Evolutionary conservation across 2,329 filamentous ascomycete species (phyloP).

Genomic region (Microdochium nivale): DNA sequence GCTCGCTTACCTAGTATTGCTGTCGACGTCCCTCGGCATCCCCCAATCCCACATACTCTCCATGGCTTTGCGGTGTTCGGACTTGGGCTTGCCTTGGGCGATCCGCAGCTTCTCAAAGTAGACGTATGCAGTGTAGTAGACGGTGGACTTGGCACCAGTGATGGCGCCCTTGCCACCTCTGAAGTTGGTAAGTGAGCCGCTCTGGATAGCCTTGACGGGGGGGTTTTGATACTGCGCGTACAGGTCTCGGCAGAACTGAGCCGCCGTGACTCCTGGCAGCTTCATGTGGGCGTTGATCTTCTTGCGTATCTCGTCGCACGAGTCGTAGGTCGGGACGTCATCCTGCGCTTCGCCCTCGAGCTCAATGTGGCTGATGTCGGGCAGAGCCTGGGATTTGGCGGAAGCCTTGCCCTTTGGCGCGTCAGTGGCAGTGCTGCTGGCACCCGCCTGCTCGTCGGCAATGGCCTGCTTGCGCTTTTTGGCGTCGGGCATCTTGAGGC

Average conservation of each 20-base stretch:
- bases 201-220: slow-evolving; percentile 17
- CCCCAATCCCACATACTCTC: slow-evolving; percentile 20
- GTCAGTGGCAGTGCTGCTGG: not conserved
- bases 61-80: slow-evolving; percentile 38
- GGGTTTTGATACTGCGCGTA: slow-evolving; percentile 25
- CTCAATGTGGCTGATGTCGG: slow-evolving; percentile 27
- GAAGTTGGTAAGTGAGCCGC: slow-evolving; percentile 38
- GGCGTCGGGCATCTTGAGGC: slow-evolving; percentile 14
- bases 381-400: slow-evolving; percentile 5
- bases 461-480: slow-evolving; percentile 13
- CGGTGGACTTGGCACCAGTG: slow-evolving; percentile 31
- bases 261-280: slow-evolving; percentile 34
- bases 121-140: slow-evolving; percentile 47
- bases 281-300: slow-evolving; percentile 47
- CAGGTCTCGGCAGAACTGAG: slow-evolving; percentile 35
- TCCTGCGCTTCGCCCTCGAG: slow-evolving; percentile 34
- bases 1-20: not conserved
- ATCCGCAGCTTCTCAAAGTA: slow-evolving; percentile 52
- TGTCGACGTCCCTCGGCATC: not conserved
- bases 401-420: slow-evolving; percentile 3
- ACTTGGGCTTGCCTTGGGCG: slow-evolving; percentile 41
- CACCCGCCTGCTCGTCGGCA: slow-evolving; percentile 5
- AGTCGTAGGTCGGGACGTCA: slow-evolving; percentile 41
- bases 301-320: slow-evolving; percentile 46
- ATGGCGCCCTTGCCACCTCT: slow-evolving; percentile 36